Evolutionary conservation across 495 filamentous ascomycete genomes (phyloP).

Genomic region (Daldinia grandis): DNA sequence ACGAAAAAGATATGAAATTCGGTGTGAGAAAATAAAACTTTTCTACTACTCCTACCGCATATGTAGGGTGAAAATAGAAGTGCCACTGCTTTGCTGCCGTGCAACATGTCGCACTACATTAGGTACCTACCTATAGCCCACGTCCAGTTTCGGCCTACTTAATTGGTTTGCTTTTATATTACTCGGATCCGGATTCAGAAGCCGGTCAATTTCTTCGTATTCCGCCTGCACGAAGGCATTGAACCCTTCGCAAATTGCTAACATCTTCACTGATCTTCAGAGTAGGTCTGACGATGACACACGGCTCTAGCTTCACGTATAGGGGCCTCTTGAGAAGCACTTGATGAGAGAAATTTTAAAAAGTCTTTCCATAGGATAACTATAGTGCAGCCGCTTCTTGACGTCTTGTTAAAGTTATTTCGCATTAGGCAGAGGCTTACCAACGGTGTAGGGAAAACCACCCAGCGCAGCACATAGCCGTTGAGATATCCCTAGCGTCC

Average conservation of each 20-base stretch:
- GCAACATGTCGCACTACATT: constrained; percentile 25
- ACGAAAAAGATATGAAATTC: constrained; percentile 11
- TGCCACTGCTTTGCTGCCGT: constrained; percentile 6
- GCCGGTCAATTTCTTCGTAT: constrained; percentile 34
- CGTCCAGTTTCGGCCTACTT: constrained; percentile 7
- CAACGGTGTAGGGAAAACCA: constrained; percentile 14
- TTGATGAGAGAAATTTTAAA: not conserved
- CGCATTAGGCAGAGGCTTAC: constrained; percentile 8
- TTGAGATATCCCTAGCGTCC: constrained; percentile 23
- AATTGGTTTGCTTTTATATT: constrained; percentile 30
- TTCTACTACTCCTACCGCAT: constrained; percentile 4
- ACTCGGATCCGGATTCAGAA: constrained; percentile 25
- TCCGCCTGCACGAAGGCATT: constrained; percentile 11
- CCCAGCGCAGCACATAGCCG: constrained; percentile 29
- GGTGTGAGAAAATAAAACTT: constrained; percentile 19
- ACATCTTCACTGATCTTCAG: not conserved
- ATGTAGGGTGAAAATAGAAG: constrained; percentile 22
- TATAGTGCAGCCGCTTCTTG: not conserved
- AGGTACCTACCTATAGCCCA: constrained; percentile 10
- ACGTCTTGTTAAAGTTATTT: constrained; percentile 27
- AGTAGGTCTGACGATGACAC: not conserved
- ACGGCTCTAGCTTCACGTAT: not conserved
- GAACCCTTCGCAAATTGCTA: not conserved
- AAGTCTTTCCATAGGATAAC: not conserved
- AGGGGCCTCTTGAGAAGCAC: not conserved